Percentiles rank a stretch among this genome's conserved stretches.
These are phyloP conservation scores for Mycena haematopus DNA, from an alignment of 768 basidiomycete species.

Conservation along the genomic window DNA sequence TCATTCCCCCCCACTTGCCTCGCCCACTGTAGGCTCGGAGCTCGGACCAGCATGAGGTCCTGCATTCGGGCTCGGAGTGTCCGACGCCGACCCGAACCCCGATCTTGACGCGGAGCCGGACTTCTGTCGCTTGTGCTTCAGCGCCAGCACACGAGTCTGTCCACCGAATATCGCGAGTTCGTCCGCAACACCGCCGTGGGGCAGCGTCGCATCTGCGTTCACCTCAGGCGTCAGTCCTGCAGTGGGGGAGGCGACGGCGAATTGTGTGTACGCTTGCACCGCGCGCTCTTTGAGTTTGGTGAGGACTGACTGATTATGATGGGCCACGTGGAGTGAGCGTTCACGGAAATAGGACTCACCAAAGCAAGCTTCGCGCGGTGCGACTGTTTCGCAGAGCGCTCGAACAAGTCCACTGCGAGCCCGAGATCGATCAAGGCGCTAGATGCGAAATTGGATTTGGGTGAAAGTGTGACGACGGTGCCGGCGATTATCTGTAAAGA, in stretches of 20 bases:
- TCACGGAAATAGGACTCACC: constrained; percentile 37
- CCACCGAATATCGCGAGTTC: constrained; percentile 63
- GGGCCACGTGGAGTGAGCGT: background rate
- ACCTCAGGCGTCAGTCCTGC: constrained; percentile 11
- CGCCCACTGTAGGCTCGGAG: background rate
- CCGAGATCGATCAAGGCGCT: constrained; percentile 58
- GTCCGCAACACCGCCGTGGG: constrained; percentile 45
- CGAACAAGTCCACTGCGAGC: constrained; percentile 53
- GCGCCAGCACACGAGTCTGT: constrained; percentile 51
- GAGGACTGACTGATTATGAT: constrained; percentile 46
- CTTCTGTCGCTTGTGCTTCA: constrained; percentile 33
- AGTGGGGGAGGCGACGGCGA: constrained; percentile 17
- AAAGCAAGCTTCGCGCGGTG: constrained; percentile 54
- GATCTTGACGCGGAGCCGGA: constrained; percentile 6
- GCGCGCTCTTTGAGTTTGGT: constrained; percentile 54
- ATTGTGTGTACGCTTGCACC: constrained; percentile 41
- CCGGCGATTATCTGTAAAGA: constrained; percentile 57
- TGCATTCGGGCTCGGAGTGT: background rate
- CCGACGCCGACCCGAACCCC: background rate
- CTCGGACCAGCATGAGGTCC: background rate
- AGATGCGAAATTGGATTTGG: constrained; percentile 54
- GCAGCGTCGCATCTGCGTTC: background rate
- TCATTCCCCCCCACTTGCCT: background rate
- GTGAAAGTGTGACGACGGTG: constrained; percentile 64
- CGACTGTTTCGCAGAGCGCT: constrained; percentile 50